These are phyloP conservation scores for Neurospora sublineolata DNA, from an alignment of 495 filamentous ascomycete species.

Conservation along the genomic window DNA sequence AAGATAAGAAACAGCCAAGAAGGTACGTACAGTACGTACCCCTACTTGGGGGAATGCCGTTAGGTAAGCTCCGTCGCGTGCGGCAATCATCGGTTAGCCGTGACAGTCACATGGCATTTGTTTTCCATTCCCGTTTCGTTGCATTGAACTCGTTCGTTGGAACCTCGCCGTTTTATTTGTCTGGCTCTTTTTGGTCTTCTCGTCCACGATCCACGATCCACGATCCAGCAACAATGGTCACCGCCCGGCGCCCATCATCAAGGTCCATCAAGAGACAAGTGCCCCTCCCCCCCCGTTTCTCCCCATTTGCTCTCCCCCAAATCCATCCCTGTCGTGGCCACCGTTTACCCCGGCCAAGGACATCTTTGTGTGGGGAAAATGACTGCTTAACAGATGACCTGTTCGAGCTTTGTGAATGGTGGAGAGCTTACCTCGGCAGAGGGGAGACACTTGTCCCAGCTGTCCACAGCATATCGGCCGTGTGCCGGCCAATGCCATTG, in stretches of 20 bases:
- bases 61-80: neutral
- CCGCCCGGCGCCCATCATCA: neutral
- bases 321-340: neutral
- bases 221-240: neutral
- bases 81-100: neutral
- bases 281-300: neutral
- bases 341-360: neutral
- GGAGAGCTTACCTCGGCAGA: neutral
- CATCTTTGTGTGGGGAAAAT: neutral
- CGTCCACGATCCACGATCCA: neutral
- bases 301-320: neutral
- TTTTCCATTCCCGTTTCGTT: neutral
- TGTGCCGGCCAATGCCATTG: neutral
- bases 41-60: neutral
- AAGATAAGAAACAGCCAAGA: neutral
- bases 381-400: neutral
- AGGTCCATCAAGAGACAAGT: neutral
- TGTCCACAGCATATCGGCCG: neutral
- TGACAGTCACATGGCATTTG: constrained; percentile 10
- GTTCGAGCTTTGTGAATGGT: neutral
- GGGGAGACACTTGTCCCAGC: neutral
- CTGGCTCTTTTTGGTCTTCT: neutral
- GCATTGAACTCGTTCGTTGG: neutral
- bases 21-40: neutral
- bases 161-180: constrained; percentile 7